Evolutionary conservation across 202 grass and related monocot genomes (phyloP).

Genomic region (Brachypodium distachyon): DNA sequence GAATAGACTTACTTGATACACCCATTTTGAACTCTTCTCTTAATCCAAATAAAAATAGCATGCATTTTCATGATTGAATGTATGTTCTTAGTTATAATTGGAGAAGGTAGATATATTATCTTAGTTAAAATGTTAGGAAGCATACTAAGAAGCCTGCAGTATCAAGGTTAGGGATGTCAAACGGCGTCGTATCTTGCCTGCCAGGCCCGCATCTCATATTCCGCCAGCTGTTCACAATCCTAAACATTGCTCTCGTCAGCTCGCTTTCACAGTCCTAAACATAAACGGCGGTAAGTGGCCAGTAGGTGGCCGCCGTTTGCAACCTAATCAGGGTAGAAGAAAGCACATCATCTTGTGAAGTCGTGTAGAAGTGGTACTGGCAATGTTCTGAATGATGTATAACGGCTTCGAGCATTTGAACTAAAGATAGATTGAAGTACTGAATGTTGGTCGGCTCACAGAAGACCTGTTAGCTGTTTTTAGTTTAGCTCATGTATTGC

Average conservation of each 20-base stretch:
- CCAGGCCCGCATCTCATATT: too few species aligned
- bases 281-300: too few species aligned
- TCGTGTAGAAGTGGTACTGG: background rate
- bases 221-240: too few species aligned
- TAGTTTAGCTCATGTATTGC: background rate
- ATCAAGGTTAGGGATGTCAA: too few species aligned
- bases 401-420: background rate
- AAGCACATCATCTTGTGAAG: background rate
- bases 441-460: background rate
- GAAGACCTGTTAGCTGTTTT: background rate
- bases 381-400: background rate
- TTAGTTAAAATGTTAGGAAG: background rate
- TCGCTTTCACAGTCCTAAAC: too few species aligned
- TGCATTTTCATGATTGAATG: background rate
- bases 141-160: background rate
- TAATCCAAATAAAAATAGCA: background rate
- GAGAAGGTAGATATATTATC: background rate
- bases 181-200: too few species aligned
- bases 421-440: background rate
- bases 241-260: too few species aligned
- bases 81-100: background rate
- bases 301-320: too few species aligned
- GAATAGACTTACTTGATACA: background rate
- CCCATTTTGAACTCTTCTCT: background rate
- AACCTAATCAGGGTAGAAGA: background rate